Base-by-base conservation (phyloP, 805 yeast genomes). In the Tetrapisispora namnaoensis region DNA sequence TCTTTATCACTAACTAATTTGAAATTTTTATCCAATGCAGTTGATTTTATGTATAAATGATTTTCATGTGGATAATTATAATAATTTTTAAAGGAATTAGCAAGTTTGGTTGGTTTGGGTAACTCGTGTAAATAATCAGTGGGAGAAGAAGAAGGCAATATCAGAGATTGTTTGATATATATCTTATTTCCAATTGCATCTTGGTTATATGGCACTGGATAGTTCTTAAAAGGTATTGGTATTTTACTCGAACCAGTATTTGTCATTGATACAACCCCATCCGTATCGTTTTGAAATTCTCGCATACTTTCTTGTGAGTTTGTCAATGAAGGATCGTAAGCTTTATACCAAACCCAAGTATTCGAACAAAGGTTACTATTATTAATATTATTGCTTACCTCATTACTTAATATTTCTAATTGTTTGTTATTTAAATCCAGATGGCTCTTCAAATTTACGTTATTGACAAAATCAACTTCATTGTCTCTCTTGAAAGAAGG, bases 11-110 rank as follows among this genome's bases (percentile, higher is more conserved):
- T 42, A 30, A 63, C 51, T n/a, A 49, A 51, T 5, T 55, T 46
- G 0, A 53, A 36, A 21, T 57, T 55, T 18, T 42, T 18, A 21
- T 42, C 32, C 5, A 32, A 14, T 8, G 28, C 27, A 18, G 16
- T 8, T 10, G 37, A 28, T 46, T 65, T 68, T 27, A 70, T 35
- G 48, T 71, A 71, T 0, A 70, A 45, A 54, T 71, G 76, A 16
- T 52, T 56, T 39, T 68, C 72, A 27, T 61, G 56, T 4, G 65
- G 65, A 41, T 52, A 69, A 49, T 68, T 67, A 49, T 71, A 71
- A 50, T 71, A 67, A 16, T 68, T 51, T 51, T 63, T 67, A 20
- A 68, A 53, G 1, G 70, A 65, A 16, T 63, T 56, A 5, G 69
- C 63, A 6, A 69, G 52, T 44, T 66, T 67, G 3, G 73, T 71